Conservation (phyloP, 129 eudicot species). For the Glebionis coronaria region DNA sequence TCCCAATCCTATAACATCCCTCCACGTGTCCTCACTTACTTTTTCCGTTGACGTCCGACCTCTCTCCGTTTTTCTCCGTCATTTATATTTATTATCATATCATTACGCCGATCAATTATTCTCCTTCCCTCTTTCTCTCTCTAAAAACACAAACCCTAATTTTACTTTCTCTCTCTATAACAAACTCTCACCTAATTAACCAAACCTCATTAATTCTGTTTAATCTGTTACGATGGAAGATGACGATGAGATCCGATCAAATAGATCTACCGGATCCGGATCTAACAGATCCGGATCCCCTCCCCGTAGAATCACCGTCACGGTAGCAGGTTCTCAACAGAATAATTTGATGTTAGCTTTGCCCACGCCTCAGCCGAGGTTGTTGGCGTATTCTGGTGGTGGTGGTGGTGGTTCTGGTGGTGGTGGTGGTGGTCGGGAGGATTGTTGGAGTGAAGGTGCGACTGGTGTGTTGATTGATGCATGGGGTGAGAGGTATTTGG, state of each 20-base stretch:
- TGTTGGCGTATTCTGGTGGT: slow-evolving; percentile 20
- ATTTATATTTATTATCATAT: no score
- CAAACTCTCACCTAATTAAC: slow-evolving; percentile 15
- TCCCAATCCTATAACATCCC: slow-evolving; percentile 15
- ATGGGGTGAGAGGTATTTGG: slow-evolving; percentile 88
- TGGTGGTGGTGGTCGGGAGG: slow-evolving; percentile 65
- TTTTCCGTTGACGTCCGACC: slow-evolving; percentile 43
- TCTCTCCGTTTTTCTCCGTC: slow-evolving; percentile 61
- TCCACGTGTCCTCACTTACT: slow-evolving; percentile 43
- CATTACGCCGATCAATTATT: slow-evolving; percentile 30
- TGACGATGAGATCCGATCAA: slow-evolving; percentile 64
- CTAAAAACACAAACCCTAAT: slow-evolving; percentile 32
- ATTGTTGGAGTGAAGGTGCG: slow-evolving; percentile 97
- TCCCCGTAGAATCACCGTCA: slow-evolving; percentile 49
- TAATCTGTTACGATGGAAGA: slow-evolving; percentile 45
- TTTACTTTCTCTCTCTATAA: slow-evolving; percentile 23
- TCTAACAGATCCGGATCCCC: slow-evolving; percentile 47
- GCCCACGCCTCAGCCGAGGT: slow-evolving; percentile 48
- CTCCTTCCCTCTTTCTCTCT: slow-evolving; percentile 29
- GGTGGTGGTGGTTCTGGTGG: slow-evolving; percentile 26
- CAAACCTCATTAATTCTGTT: slow-evolving; percentile 17
- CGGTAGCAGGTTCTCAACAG: slow-evolving; percentile 63
- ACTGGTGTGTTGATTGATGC: slow-evolving; percentile 86
- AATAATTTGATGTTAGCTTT: slow-evolving; percentile 66
- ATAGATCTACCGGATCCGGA: slow-evolving; percentile 40